Conservation (phyloP, 768 basidiomycete genomes). For the Tylopilus subfusipes region DNA sequence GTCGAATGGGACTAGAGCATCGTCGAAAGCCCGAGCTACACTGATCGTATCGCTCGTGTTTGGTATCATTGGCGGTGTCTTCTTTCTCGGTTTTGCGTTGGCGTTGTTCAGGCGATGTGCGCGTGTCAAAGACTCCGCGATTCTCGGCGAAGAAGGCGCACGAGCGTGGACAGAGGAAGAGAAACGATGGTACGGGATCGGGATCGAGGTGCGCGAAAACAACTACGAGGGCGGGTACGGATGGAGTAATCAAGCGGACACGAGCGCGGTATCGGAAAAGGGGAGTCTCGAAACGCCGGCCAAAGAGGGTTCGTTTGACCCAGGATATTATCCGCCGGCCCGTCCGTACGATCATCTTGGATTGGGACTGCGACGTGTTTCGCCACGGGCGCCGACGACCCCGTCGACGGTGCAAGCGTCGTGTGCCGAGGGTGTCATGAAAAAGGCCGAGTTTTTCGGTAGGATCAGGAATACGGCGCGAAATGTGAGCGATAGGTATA, state of each 20-base stretch:
- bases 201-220: conserved; percentile 22
- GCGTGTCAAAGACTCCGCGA: conserved; percentile 56
- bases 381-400: conserved; percentile 45
- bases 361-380: conserved; percentile 50
- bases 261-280: conserved; percentile 29
- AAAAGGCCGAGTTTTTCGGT: conserved; percentile 66
- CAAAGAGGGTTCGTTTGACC: conserved; percentile 16
- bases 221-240: conserved; percentile 27
- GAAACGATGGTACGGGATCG: conserved; percentile 65
- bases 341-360: conserved; percentile 28
- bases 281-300: conserved; percentile 29
- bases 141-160: conserved; percentile 56
- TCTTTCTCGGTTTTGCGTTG: conserved; percentile 51
- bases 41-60: conserved; percentile 62
- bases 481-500: conserved; percentile 62
- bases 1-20: conserved; percentile 37
- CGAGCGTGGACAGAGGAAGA: conserved; percentile 62
- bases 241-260: conserved; percentile 29
- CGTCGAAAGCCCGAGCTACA: conserved; percentile 47
- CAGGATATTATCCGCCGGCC: conserved; percentile 16
- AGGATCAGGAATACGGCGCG: conserved; percentile 61
- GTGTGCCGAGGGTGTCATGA: conserved; percentile 54
- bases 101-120: conserved; percentile 55
- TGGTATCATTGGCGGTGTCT: conserved; percentile 57
- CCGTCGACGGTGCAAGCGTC: conserved; percentile 29